Percentiles rank a stretch among this genome's conserved stretches.
Conservation (phyloP, 495 filamentous ascomycete species). For the Penicillium goetzii region DNA sequence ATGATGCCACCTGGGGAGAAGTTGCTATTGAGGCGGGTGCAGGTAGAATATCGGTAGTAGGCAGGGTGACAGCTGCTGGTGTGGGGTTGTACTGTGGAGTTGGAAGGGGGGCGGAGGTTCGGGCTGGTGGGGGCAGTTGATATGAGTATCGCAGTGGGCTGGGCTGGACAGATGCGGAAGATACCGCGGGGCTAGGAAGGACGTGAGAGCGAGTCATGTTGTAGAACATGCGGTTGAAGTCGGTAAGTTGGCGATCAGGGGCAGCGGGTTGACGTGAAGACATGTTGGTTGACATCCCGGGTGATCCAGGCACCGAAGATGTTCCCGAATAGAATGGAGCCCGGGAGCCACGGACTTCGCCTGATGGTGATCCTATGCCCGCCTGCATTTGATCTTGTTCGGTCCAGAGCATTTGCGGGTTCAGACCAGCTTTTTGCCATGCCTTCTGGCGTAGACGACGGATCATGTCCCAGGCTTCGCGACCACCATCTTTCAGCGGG, state of each 20-base stretch:
- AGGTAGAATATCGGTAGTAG: background rate
- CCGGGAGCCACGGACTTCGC: conserved; percentile 21
- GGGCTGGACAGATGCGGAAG: conserved; percentile 24
- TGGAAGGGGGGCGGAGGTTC: conserved; percentile 14
- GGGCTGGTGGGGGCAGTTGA: conserved; percentile 25
- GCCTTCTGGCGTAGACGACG: conserved; percentile 54
- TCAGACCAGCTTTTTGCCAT: conserved; percentile 54
- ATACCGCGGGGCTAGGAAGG: conserved; percentile 26
- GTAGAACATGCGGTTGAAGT: conserved; percentile 47
- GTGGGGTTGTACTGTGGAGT: conserved; percentile 22
- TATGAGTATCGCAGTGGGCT: conserved; percentile 37
- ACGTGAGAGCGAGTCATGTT: conserved; percentile 45
- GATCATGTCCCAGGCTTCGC: conserved; percentile 61
- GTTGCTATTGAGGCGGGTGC: conserved; percentile 5
- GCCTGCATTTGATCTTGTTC: conserved; percentile 51
- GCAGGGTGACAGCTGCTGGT: conserved; percentile 17
- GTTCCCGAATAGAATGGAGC: conserved; percentile 22
- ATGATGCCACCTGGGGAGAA: conserved; percentile 22
- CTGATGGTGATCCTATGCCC: conserved; percentile 34
- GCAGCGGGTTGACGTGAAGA: conserved; percentile 3
- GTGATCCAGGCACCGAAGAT: conserved; percentile 14
- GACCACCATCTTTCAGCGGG: conserved; percentile 55
- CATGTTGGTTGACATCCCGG: background rate
- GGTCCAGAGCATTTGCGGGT: conserved; percentile 52
- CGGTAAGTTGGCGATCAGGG: conserved; percentile 26